These are phyloP conservation scores for Macrotyloma uniflorum DNA, from an alignment of 306 rosid genomes.

Conservation along the genomic window DNA sequence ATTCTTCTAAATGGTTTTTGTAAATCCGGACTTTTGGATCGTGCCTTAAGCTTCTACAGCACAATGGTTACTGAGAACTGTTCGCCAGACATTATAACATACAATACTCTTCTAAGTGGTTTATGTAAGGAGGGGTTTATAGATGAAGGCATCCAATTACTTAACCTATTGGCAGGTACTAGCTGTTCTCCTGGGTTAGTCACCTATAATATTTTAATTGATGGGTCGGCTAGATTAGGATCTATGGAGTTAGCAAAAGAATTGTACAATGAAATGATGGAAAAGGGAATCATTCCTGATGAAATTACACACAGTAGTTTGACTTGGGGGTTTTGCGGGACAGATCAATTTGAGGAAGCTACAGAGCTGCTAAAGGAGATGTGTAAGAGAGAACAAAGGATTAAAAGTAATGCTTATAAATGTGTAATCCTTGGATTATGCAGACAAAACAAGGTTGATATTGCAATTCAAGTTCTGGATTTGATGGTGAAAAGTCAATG, in stretches of 20 bases:
- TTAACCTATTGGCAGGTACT: slow-evolving; percentile 53
- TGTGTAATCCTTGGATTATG: slow-evolving; percentile 72
- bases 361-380: slow-evolving; percentile 55
- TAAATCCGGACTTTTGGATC: slow-evolving; percentile 68
- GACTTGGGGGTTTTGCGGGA: slow-evolving; percentile 65
- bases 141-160: slow-evolving; percentile 67
- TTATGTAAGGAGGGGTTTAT: slow-evolving; percentile 78
- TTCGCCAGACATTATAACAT: slow-evolving; percentile 78
- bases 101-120: slow-evolving; percentile 77
- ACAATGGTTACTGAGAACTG: slow-evolving; percentile 67
- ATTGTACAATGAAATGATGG: slow-evolving; percentile 61
- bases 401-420: slow-evolving; percentile 52
- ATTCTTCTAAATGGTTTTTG: slow-evolving; percentile 78
- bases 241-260: slow-evolving; percentile 65
- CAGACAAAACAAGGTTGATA: slow-evolving; percentile 59
- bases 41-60: slow-evolving; percentile 63
- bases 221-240: slow-evolving; percentile 63
- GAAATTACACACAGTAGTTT: slow-evolving; percentile 73
- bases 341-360: slow-evolving; percentile 64
- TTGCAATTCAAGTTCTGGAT: slow-evolving; percentile 73
- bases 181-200: slow-evolving; percentile 71
- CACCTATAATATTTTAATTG: slow-evolving; percentile 74
- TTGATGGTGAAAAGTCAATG: slow-evolving; percentile 65
- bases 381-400: slow-evolving; percentile 45
- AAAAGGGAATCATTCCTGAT: slow-evolving; percentile 66